Evolutionary conservation across 2,329 filamentous ascomycete species (phyloP).

Genomic region (Colletotrichum sp.): DNA sequence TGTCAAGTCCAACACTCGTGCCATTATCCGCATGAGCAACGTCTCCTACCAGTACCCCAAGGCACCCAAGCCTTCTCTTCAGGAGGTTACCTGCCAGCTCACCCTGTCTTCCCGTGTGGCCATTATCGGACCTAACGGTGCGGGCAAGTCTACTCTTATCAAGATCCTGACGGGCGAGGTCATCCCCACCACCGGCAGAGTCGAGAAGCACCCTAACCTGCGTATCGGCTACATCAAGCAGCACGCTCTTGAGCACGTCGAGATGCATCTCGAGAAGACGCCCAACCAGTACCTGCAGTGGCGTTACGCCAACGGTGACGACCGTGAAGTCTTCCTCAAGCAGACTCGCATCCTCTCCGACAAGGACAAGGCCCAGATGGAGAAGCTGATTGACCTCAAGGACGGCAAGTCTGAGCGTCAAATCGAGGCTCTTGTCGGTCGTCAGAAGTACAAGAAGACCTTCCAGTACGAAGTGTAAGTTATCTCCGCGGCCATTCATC

Average conservation of each 20-base stretch:
- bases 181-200: slow-evolving; percentile 81
- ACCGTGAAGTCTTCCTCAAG: slow-evolving; percentile 97
- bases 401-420: slow-evolving; percentile 81
- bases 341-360: slow-evolving; percentile 90
- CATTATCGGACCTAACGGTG: slow-evolving; percentile 97
- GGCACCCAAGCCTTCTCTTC: slow-evolving; percentile 83
- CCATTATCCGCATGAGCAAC: slow-evolving; percentile 94
- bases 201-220: slow-evolving; percentile 98
- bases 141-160: slow-evolving; percentile 97
- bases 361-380: slow-evolving; percentile 88
- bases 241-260: slow-evolving; percentile 97
- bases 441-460: slow-evolving; percentile 98
- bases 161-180: slow-evolving; percentile 95
- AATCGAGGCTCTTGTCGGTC: slow-evolving; percentile 89
- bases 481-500: background rate
- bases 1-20: slow-evolving; percentile 92
- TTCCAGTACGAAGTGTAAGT: slow-evolving; percentile 95
- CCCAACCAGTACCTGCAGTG: slow-evolving; percentile 99
- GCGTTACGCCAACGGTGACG: slow-evolving; percentile 96
- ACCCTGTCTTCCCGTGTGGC: slow-evolving; percentile 90
- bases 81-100: slow-evolving; percentile 86
- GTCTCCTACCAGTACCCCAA: slow-evolving; percentile 95
- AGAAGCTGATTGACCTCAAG: slow-evolving; percentile 83
- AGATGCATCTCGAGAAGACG: slow-evolving; percentile 99
- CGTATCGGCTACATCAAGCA: slow-evolving; percentile 99